A percentile compares a stretch with the other conserved stretches of the same genome.
Evolutionary conservation across 164 flowering plant species (phyloP).

Genomic region (Vitis labrusca): DNA sequence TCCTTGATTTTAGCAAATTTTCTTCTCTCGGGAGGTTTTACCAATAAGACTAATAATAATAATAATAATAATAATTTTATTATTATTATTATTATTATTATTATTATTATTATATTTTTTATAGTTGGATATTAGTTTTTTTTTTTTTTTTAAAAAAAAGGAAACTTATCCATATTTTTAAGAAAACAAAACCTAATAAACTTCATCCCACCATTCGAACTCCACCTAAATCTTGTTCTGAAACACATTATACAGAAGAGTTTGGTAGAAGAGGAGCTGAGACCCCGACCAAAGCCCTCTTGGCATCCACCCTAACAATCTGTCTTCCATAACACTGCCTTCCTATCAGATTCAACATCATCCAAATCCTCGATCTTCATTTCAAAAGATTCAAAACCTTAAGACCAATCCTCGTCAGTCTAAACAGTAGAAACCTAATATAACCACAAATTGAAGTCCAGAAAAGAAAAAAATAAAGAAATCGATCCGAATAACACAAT

Average conservation of each 20-base stretch:
- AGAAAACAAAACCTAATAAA: slow-evolving; percentile 62
- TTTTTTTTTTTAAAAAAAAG: too few species aligned
- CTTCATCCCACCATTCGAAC: slow-evolving; percentile 91
- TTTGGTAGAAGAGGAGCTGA: slow-evolving; percentile 80
- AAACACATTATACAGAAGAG: slow-evolving; percentile 77
- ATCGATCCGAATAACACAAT: background rate
- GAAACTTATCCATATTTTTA: background rate
- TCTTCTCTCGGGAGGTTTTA: too few species aligned
- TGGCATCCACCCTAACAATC: slow-evolving; percentile 46
- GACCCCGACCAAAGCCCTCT: slow-evolving; percentile 77
- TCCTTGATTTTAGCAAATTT: too few species aligned
- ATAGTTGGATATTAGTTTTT: too few species aligned
- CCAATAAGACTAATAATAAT: too few species aligned
- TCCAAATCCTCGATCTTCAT: slow-evolving; percentile 47
- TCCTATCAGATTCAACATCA: slow-evolving; percentile 16
- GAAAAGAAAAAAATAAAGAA: background rate
- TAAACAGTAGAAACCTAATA: background rate
- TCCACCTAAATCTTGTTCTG: slow-evolving; percentile 70
- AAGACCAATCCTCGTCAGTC: background rate
- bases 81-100: too few species aligned
- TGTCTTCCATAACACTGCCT: slow-evolving; percentile 16
- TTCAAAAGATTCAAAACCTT: background rate
- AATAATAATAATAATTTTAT: too few species aligned
- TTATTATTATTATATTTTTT: too few species aligned
- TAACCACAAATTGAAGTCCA: background rate